These are phyloP conservation scores for Epithemia pelagica DNA, from an alignment of 108 stramenopile species.

Conservation along the genomic window DNA sequence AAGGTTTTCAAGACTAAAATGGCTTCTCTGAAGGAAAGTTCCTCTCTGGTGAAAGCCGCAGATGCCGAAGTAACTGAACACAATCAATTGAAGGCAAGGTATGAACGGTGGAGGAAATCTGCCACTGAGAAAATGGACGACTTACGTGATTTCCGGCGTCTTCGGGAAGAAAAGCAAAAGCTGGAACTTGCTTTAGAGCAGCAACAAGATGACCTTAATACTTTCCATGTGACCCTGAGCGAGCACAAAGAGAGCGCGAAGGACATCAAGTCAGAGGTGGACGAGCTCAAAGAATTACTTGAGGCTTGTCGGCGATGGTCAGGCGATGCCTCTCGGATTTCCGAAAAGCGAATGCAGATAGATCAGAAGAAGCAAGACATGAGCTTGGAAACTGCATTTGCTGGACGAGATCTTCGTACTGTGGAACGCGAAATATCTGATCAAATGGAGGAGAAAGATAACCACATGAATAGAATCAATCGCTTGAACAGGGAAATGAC, in stretches of 20 bases:
- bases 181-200: conserved; percentile 32
- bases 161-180: conserved; percentile 46
- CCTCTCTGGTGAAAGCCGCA: neutral
- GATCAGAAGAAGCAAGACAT: conserved; percentile 45
- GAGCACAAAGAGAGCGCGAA: conserved; percentile 19
- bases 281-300: conserved; percentile 42
- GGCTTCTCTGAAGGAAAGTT: neutral
- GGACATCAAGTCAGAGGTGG: conserved; percentile 17
- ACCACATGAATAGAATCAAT: conserved; percentile 41
- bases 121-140: conserved; percentile 27
- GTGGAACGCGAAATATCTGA: conserved; percentile 56
- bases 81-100: conserved; percentile 11
- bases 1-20: neutral
- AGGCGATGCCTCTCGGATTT: conserved; percentile 27
- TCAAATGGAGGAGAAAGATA: conserved; percentile 40
- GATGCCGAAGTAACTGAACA: neutral
- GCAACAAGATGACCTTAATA: conserved; percentile 23
- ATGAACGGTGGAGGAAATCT: conserved; percentile 34
- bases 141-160: conserved; percentile 36
- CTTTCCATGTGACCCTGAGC: conserved; percentile 22
- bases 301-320: conserved; percentile 44
- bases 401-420: conserved; percentile 48
- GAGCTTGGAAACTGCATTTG: conserved; percentile 15
- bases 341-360: conserved; percentile 34
- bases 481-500: conserved; percentile 63